Conservation (phyloP, 2,329 filamentous ascomycete species). For the Laburnicola sp. region DNA sequence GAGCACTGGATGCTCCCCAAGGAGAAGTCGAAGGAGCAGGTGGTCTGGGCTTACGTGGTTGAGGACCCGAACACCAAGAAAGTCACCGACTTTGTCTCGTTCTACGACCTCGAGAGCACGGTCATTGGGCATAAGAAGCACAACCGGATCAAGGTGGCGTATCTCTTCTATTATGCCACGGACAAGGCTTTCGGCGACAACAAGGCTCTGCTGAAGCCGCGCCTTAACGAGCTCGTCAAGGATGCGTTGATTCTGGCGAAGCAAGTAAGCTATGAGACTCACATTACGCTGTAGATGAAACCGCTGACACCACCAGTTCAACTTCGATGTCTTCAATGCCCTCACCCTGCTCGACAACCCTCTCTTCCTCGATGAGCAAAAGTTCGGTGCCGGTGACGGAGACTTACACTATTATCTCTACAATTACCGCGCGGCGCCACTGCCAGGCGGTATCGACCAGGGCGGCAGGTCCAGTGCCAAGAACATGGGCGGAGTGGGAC, state of each 20-base stretch:
- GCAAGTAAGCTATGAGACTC: slow-evolving; percentile 52
- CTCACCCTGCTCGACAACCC: slow-evolving; percentile 92
- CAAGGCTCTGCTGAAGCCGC: slow-evolving; percentile 68
- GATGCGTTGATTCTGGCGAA: slow-evolving; percentile 90
- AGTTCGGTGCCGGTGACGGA: slow-evolving; percentile 92
- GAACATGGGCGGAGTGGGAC: slow-evolving; percentile 81
- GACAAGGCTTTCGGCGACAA: slow-evolving; percentile 70
- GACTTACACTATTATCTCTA: slow-evolving; percentile 97
- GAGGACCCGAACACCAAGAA: slow-evolving; percentile 70
- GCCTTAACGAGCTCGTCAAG: slow-evolving; percentile 77
- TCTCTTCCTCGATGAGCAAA: slow-evolving; percentile 89
- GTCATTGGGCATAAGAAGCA: slow-evolving; percentile 83
- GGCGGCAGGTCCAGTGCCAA: slow-evolving; percentile 77
- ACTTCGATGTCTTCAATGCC: slow-evolving; percentile 97
- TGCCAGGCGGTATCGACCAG: slow-evolving; percentile 80
- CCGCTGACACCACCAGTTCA: slow-evolving; percentile 50
- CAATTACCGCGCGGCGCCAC: slow-evolving; percentile 89
- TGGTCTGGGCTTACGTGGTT: slow-evolving; percentile 92
- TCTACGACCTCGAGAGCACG: slow-evolving; percentile 92
- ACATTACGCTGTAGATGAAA: background rate
- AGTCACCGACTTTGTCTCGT: slow-evolving; percentile 96
- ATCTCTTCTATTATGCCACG: slow-evolving; percentile 95
- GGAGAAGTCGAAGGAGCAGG: slow-evolving; percentile 63
- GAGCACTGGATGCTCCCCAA: slow-evolving; percentile 83
- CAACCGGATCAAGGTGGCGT: slow-evolving; percentile 81